phyloP scores from a whole-genome alignment of 2,329 filamentous ascomycete genomes.

The Penicillium sp. region DNA sequence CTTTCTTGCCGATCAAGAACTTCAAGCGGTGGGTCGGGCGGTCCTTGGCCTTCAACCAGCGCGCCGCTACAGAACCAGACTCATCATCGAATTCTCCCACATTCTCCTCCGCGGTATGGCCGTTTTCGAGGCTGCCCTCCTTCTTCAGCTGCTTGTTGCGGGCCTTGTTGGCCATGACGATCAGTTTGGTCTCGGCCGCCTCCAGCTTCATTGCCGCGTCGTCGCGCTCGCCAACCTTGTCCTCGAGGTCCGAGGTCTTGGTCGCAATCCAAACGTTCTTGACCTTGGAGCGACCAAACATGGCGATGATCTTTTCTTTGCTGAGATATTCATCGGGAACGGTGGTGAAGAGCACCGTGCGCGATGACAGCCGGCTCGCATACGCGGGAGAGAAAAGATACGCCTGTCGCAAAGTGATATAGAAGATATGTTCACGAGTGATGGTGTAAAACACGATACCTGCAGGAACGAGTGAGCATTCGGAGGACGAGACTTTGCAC shows the following conservation, averaged over 20 bases:
- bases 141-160: constrained; percentile 65
- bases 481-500: not conserved
- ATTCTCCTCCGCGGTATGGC: constrained; percentile 33
- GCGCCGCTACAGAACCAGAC: constrained; percentile 64
- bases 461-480: constrained; percentile 10
- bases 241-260: constrained; percentile 69
- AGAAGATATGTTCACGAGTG: constrained; percentile 82
- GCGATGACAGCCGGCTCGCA: constrained; percentile 76
- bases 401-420: constrained; percentile 86
- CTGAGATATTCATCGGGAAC: constrained; percentile 75
- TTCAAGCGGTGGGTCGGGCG: constrained; percentile 71
- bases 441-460: constrained; percentile 83
- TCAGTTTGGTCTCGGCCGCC: constrained; percentile 76
- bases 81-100: constrained; percentile 56
- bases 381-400: constrained; percentile 83
- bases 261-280: constrained; percentile 78
- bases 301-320: constrained; percentile 66
- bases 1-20: constrained; percentile 71
- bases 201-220: constrained; percentile 76
- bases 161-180: constrained; percentile 68
- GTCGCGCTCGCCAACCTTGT: constrained; percentile 76
- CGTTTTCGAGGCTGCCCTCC: constrained; percentile 36
- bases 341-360: constrained; percentile 82
- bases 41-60: constrained; percentile 67
- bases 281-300: constrained; percentile 73